Evolutionary conservation across 2,329 filamentous ascomycete genomes (phyloP).

Genomic region (Stagonosporopsis vannaccii): DNA sequence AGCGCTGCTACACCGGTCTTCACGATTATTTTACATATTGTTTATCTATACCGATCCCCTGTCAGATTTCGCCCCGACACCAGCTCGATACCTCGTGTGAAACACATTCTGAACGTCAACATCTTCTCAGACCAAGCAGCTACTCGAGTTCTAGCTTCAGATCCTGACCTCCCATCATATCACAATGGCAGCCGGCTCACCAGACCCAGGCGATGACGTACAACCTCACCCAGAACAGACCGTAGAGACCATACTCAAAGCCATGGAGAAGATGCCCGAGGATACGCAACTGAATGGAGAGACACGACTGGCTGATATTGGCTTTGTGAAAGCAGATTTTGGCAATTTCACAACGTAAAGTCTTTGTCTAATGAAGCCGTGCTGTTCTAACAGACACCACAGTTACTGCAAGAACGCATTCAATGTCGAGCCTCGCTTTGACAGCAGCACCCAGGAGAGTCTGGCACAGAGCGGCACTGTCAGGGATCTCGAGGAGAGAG

Average conservation of each 20-base stretch:
- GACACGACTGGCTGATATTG: slow-evolving; percentile 11
- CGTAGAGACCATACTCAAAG: slow-evolving; percentile 12
- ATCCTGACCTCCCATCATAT: too few species aligned
- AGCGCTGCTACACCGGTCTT: slow-evolving; percentile 1
- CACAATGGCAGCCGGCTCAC: slow-evolving; percentile 4
- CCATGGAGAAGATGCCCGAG: slow-evolving; percentile 17
- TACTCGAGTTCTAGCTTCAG: background rate
- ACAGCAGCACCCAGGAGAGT: slow-evolving; percentile 6
- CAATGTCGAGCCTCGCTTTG: slow-evolving; percentile 12
- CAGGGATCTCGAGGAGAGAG: slow-evolving; percentile 8
- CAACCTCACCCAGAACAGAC: slow-evolving; percentile 6
- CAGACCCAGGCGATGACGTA: slow-evolving; percentile 2
- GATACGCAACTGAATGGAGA: slow-evolving; percentile 1
- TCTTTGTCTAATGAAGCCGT: background rate
- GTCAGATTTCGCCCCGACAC: background rate
- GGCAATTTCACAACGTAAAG: slow-evolving; percentile 9
- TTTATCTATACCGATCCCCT: background rate
- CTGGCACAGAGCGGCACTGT: slow-evolving; percentile 10
- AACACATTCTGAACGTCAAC: background rate
- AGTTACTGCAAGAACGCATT: slow-evolving; percentile 13
- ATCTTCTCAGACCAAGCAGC: background rate
- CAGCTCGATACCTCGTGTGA: background rate
- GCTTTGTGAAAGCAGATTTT: slow-evolving; percentile 10
- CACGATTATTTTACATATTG: background rate
- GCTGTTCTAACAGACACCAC: background rate